phyloP scores from a whole-genome alignment of 1,139 yeast genomes.

The Geotrichum candidum region DNA sequence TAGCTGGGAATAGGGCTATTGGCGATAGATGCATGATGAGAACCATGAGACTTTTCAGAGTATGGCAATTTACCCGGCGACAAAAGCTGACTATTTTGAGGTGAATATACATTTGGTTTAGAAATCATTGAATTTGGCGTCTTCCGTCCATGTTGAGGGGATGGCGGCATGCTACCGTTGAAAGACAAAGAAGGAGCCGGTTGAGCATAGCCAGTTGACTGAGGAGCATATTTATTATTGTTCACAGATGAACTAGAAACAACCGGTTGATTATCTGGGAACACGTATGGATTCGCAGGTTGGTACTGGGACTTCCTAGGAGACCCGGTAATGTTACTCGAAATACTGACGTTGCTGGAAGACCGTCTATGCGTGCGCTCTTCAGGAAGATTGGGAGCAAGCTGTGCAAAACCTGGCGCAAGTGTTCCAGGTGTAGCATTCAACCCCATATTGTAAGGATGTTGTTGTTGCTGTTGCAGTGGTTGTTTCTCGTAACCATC shows the following conservation, averaged over 20 bases:
- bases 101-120: not conserved
- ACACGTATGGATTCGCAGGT: not conserved
- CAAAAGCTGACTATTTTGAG: not conserved
- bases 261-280: conserved; percentile 4
- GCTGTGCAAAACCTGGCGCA: not conserved
- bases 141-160: conserved; percentile 1
- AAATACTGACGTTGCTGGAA: not conserved
- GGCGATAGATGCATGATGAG: not conserved
- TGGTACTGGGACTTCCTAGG: not conserved
- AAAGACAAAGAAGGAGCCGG: not conserved
- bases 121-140: not conserved
- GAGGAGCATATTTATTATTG: conserved; percentile 6
- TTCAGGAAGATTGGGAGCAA: not conserved
- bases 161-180: not conserved
- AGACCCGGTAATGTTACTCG: not conserved
- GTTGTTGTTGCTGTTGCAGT: not conserved
- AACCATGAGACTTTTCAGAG: not conserved
- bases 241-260: not conserved
- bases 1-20: not conserved
- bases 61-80: not conserved
- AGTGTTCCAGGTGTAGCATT: not conserved
- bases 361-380: not conserved
- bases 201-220: not conserved
- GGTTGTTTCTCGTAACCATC: not conserved
- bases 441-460: not conserved